Evolutionary conservation across 2,329 filamentous ascomycete genomes (phyloP), one percentile per base, ranked within the genome.

Genomic region (Arthrobotrys entomopaga): DNA sequence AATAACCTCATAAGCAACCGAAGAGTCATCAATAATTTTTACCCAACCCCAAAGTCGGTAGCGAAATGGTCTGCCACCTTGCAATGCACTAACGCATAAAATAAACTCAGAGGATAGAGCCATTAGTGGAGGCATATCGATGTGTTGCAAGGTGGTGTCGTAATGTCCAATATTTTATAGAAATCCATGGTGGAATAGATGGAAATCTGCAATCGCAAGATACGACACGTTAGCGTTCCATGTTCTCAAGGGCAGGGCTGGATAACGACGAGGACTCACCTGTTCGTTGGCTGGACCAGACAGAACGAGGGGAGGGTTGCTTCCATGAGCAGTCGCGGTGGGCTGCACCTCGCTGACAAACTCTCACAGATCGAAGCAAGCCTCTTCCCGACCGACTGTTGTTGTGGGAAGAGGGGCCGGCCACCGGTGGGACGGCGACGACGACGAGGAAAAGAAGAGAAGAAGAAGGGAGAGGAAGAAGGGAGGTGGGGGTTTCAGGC

Each of bases 371-470:
- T 49, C 10, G 67, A 64, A 66, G 63, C 69, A 74, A 54, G 49
- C 70, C 70, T 74, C 70, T 67, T 67, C 70, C 70, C 70, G 69
- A 73, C 59, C 54, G 58, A 59, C 24, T 40, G 38, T 53, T 38
- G 60, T 54, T 50, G 52, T 66, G 54, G 53, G 70, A 74, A 74
- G 70, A 74, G 70, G 70, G 70, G 70, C 50, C 70, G 57, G 52
- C 56, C 63, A 56, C 50, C 16, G 20, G 46, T 38, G 52, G 38
- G 26, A 52, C 50, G 58, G 53, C 38, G 54, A 67, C 63, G 63
- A 64, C 63, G 48, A 54, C 43, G 54, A 26, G 48, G 54, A 29
- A 60, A 67, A 54, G 52, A 74, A 57, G 52, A 58, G 26, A 57
- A 54, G 64, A 46, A 49, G 43, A 38, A 46, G 43, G 50, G 60